These are phyloP conservation scores for Apodospora peruviana DNA, from an alignment of 495 filamentous ascomycete species.

Conservation along the genomic window DNA sequence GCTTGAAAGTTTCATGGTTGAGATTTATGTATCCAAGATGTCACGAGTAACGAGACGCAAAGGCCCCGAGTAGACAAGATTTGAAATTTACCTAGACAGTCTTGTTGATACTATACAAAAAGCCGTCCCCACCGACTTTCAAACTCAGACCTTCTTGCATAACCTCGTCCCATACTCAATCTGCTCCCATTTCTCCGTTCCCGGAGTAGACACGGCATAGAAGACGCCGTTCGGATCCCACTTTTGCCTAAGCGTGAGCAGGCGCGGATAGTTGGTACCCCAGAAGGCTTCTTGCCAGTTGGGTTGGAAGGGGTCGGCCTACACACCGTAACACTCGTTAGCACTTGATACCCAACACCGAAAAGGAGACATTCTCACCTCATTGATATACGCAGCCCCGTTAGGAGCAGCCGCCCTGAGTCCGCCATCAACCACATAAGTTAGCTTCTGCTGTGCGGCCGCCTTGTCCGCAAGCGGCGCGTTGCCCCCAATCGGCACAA, in stretches of 20 bases:
- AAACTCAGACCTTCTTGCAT: conserved; percentile 28
- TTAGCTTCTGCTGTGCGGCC: conserved; percentile 32
- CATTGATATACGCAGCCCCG: conserved; percentile 39
- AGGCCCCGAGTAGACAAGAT: too few relatives aligned
- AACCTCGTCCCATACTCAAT: conserved; percentile 39
- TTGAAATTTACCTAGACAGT: too few relatives aligned
- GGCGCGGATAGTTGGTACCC: conserved; percentile 41
- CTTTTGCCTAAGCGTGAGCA: conserved; percentile 46
- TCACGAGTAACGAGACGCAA: too few relatives aligned
- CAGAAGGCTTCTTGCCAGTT: conserved; percentile 53
- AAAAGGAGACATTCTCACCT: conserved; percentile 22
- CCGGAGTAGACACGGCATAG: conserved; percentile 37
- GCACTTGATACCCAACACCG: background rate
- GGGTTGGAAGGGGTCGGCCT: conserved; percentile 49
- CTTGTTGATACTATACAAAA: too few relatives aligned
- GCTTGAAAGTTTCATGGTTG: too few relatives aligned
- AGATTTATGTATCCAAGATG: too few relatives aligned
- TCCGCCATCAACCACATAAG: conserved; percentile 37
- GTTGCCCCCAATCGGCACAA: conserved; percentile 25
- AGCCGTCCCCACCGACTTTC: too few relatives aligned
- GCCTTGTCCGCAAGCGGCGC: conserved; percentile 31
- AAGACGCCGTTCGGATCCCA: conserved; percentile 55
- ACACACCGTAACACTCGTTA: background rate
- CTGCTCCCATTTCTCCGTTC: conserved; percentile 40
- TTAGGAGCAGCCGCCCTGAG: conserved; percentile 39